phyloP scores from a whole-genome alignment of 2,329 filamentous ascomycete genomes.

The Ophiostoma quercus region DNA sequence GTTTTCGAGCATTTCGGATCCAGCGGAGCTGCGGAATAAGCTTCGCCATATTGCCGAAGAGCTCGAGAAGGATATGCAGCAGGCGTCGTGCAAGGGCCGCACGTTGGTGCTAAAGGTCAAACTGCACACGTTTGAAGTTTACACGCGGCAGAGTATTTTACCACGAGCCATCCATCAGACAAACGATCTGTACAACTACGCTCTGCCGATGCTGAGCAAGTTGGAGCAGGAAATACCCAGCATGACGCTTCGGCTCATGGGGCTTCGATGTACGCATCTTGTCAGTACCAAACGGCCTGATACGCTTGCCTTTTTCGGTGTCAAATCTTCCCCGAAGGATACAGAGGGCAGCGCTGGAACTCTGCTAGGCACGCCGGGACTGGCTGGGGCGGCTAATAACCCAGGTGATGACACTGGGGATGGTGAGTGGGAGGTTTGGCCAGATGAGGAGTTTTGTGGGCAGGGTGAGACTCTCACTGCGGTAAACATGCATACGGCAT shows the following conservation, averaged over 20 bases:
- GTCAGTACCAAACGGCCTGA: slow-evolving; percentile 79
- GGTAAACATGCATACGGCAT: slow-evolving; percentile 16
- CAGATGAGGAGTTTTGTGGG: slow-evolving; percentile 54
- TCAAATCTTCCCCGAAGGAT: slow-evolving; percentile 37
- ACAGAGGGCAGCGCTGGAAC: too few relatives aligned
- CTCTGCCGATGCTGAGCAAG: slow-evolving; percentile 77
- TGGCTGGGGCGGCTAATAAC: slow-evolving; percentile 29
- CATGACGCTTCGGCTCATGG: slow-evolving; percentile 79
- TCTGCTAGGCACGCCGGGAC: neutral
- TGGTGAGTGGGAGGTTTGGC: slow-evolving; percentile 61
- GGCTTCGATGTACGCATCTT: slow-evolving; percentile 79
- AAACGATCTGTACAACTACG: slow-evolving; percentile 76
- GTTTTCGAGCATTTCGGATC: slow-evolving; percentile 72
- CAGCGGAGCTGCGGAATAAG: slow-evolving; percentile 65
- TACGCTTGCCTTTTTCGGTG: slow-evolving; percentile 73
- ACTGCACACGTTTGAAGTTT: slow-evolving; percentile 86
- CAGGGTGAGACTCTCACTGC: slow-evolving; percentile 25
- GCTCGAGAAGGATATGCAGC: slow-evolving; percentile 75
- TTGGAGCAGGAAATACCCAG: slow-evolving; percentile 76
- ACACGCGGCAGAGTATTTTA: slow-evolving; percentile 72
- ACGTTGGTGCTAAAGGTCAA: slow-evolving; percentile 91
- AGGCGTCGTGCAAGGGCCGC: slow-evolving; percentile 79
- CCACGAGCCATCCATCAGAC: slow-evolving; percentile 67
- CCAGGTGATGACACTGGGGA: slow-evolving; percentile 35
- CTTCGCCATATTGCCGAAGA: slow-evolving; percentile 77